Base-by-base conservation (phyloP, 768 basidiomycete species). In the Tricholoma flavovirens region DNA sequence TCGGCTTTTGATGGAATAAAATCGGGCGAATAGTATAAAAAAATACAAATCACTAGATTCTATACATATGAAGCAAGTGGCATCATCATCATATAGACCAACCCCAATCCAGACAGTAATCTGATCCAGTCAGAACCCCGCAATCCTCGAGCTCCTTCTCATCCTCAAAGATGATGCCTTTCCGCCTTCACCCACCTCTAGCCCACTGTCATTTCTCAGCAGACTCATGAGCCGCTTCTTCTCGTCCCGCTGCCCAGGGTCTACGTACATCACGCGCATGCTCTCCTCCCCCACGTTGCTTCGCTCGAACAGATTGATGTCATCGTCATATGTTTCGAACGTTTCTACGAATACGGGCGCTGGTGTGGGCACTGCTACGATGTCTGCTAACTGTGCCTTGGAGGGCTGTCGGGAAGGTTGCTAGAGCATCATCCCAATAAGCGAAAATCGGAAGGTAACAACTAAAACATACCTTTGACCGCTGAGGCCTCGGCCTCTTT, bases 251-350 rank as follows among this genome's bases (percentile, higher is more conserved):
- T 87, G 83, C 19, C 69, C 79, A 1, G 86, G 85, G 67, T 89
- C 87, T 64, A 86, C 85, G 59, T 88, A 90, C 56, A 73, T 75
- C 8, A 89, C 84, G 5, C 78, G 74, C 66, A 82, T 71, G 60
- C 78, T 77, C 59, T 77, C 75, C n/a, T 78, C 76, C 53, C 64
- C 62, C 22, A 61, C 67, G 19, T 72, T 66, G 17, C 46, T 30
- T 15, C n/a, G 46, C 24, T 53, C 48, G 29, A 59, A 56, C 15
- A 62, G 58, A 49, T 56, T 19, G 58, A 65, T 68, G 66, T 63
- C 59, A 59, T 71, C 69, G 59, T 72, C 63, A 21, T 71, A 67
- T 5, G 60, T 50, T 8, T 70, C 71, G 35, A 63, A 67, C 9
- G 65, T 62, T 12, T 63, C 65, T n/a, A 60, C 66, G 51, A 58